These are phyloP conservation scores for Gossypium lobatum DNA, from an alignment of 441 rosid genomes.

Conservation along the genomic window DNA sequence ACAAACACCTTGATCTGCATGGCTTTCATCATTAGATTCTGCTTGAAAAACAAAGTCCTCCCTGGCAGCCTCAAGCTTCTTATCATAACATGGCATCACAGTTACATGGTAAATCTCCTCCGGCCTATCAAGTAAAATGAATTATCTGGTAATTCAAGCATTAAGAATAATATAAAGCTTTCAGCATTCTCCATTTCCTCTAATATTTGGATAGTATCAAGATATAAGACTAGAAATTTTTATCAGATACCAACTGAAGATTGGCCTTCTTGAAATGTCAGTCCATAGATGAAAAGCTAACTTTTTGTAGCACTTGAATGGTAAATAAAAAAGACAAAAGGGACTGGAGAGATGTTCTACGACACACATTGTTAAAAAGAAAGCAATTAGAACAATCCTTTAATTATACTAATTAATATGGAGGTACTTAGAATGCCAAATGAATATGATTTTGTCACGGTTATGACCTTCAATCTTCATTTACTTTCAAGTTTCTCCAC, in stretches of 20 bases:
- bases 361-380: neutral
- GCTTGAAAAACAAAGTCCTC: slow-evolving; percentile 68
- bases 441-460: neutral
- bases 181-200: neutral
- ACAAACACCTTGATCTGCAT: slow-evolving; percentile 17
- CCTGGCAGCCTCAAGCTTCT: slow-evolving; percentile 91
- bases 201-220: neutral
- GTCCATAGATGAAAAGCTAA: neutral
- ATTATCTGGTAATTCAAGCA: slow-evolving; percentile 15
- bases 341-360: neutral
- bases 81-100: slow-evolving; percentile 96
- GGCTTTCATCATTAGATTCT: slow-evolving; percentile 30
- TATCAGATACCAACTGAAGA: slow-evolving; percentile 3
- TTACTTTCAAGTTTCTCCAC: neutral
- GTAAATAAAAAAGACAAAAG: neutral
- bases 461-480: neutral
- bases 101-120: slow-evolving; percentile 84
- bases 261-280: neutral
- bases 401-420: neutral
- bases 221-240: neutral
- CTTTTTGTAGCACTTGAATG: neutral
- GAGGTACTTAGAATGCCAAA: neutral
- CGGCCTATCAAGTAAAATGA: slow-evolving; percentile 43
- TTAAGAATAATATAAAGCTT: neutral
- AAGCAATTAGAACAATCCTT: neutral